These are phyloP conservation scores for Omphalea diandra DNA, from an alignment of 441 rosid species.

Conservation along the genomic window DNA sequence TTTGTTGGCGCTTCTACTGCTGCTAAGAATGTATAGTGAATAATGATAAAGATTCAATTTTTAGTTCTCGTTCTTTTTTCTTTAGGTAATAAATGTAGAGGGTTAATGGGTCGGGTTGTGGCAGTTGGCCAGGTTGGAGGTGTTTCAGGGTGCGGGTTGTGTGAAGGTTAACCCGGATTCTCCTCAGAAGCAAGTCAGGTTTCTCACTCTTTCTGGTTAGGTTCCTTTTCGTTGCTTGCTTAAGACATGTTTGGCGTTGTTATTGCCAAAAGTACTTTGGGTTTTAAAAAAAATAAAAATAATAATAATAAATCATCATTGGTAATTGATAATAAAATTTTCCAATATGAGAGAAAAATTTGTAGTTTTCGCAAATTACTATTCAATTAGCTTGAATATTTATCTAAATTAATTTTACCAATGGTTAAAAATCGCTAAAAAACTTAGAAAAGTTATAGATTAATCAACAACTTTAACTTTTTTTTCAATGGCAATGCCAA, in stretches of 20 bases:
- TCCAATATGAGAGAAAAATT: too few relatives aligned
- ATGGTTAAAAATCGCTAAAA: too few relatives aligned
- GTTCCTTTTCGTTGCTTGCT: background rate
- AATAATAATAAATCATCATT: too few relatives aligned
- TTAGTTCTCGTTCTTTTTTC: background rate
- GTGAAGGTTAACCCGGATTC: slow-evolving; percentile 76
- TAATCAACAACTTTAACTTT: background rate
- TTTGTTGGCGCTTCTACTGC: slow-evolving; percentile 75
- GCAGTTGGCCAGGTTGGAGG: slow-evolving; percentile 48
- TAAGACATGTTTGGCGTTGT: too few relatives aligned
- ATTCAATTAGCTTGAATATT: too few relatives aligned
- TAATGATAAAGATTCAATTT: background rate
- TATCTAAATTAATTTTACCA: too few relatives aligned
- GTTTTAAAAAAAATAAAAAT: too few relatives aligned
- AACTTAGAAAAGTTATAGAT: too few relatives aligned
- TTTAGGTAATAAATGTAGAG: background rate
- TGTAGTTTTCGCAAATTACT: too few relatives aligned
- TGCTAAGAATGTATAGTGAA: slow-evolving; percentile 43
- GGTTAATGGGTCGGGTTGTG: background rate
- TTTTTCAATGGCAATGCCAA: too few relatives aligned
- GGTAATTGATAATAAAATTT: too few relatives aligned
- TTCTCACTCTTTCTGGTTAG: slow-evolving; percentile 62
- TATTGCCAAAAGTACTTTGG: too few relatives aligned
- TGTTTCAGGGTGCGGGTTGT: slow-evolving; percentile 41
- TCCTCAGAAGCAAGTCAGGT: slow-evolving; percentile 75